These are phyloP conservation scores for Raffaelea albimanens DNA, from an alignment of 2,329 filamentous ascomycete genomes.

Conservation along the genomic window DNA sequence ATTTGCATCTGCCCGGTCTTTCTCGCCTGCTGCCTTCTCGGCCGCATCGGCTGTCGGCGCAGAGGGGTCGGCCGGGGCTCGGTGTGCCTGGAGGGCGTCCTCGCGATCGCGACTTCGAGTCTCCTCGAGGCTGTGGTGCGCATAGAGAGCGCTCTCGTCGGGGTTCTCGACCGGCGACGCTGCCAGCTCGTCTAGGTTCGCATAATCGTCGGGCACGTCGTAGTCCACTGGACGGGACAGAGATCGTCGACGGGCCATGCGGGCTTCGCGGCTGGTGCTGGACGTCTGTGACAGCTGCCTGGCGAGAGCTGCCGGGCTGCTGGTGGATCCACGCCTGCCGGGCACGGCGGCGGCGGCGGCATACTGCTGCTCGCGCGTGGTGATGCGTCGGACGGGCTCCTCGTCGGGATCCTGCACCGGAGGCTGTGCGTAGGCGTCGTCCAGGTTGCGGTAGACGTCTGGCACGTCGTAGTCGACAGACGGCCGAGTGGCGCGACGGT, in stretches of 20 bases:
- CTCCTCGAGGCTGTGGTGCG: slow-evolving; percentile 30
- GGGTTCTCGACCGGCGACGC: slow-evolving; percentile 34
- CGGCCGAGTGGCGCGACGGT: background rate
- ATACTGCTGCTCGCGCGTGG: background rate
- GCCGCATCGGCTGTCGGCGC: background rate
- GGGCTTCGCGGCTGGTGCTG: slow-evolving; percentile 9
- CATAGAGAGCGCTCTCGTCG: slow-evolving; percentile 25
- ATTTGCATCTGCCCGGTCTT: background rate
- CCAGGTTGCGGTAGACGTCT: slow-evolving; percentile 14
- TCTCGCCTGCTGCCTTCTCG: slow-evolving; percentile 2
- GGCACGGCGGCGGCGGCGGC: too few relatives aligned
- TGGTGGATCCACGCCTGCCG: too few relatives aligned
- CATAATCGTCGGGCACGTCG: slow-evolving; percentile 27
- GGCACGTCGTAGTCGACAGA: slow-evolving; percentile 18
- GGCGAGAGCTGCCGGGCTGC: too few relatives aligned
- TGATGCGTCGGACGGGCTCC: background rate
- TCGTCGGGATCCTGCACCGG: slow-evolving; percentile 7
- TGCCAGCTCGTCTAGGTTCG: slow-evolving; percentile 32
- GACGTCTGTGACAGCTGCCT: slow-evolving; percentile 3
- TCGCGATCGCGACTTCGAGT: slow-evolving; percentile 14
- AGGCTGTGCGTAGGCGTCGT: slow-evolving; percentile 13
- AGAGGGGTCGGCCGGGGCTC: background rate
- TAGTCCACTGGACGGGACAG: slow-evolving; percentile 13
- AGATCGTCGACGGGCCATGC: slow-evolving; percentile 10
- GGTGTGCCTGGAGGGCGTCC: background rate